Conservation (phyloP, 164 flowering plant genomes). For the Magnolia sinica region DNA sequence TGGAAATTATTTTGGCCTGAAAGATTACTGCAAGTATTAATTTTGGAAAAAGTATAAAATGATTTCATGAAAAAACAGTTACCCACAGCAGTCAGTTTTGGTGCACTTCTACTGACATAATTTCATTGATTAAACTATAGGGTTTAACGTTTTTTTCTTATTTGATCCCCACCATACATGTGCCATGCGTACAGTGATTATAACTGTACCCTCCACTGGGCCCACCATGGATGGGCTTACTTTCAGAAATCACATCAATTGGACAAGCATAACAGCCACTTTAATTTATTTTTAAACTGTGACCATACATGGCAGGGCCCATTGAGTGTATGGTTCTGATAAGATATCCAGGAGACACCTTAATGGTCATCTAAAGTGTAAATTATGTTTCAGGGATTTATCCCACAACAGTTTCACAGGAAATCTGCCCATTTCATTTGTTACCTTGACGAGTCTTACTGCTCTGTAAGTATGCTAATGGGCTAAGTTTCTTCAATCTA, state of each 20-base stretch:
- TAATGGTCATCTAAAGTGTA: neutral
- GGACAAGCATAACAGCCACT: neutral
- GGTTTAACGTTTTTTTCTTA: neutral
- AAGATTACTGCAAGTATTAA: no score
- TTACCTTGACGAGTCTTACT: conserved; percentile 50
- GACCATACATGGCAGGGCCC: no score
- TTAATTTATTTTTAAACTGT: neutral
- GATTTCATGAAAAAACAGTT: neutral
- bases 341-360: neutral
- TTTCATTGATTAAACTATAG: neutral
- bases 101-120: neutral
- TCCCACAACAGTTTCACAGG: conserved; percentile 65
- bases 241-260: neutral
- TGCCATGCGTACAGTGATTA: no score
- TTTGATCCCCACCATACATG: no score
- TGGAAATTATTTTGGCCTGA: neutral
- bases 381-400: conserved; percentile 55
- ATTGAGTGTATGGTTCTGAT: neutral
- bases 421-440: conserved; percentile 77
- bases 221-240: neutral
- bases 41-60: neutral
- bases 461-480: conserved; percentile 38
- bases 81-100: neutral
- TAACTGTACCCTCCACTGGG: no score
- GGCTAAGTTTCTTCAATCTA: neutral